Percentiles rank a stretch among this genome's conserved stretches.
These are phyloP conservation scores for Phytophthora melonis DNA, from an alignment of 352 stramenopile genomes.

Conservation along the genomic window DNA sequence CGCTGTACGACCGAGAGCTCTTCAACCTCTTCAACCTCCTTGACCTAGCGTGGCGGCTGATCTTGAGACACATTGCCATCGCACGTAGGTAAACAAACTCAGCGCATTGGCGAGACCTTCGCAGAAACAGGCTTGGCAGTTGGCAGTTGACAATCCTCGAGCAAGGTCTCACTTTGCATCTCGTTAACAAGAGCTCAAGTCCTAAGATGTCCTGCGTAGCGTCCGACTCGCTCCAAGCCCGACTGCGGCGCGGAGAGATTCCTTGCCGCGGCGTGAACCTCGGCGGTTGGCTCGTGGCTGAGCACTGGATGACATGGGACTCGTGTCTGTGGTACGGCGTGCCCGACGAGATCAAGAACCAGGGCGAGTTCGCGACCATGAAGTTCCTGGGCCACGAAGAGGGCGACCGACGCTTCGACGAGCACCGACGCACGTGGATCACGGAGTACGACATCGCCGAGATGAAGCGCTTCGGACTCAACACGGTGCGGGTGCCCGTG, in stretches of 20 bases:
- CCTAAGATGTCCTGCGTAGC: constrained; percentile 32
- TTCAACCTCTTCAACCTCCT: constrained; percentile 1
- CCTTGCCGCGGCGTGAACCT: constrained; percentile 76
- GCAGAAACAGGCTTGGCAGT: constrained; percentile 20
- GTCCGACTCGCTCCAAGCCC: constrained; percentile 56
- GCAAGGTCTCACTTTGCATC: constrained; percentile 31
- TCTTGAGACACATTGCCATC: constrained; percentile 29
- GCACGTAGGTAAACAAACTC: constrained; percentile 31
- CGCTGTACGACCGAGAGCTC: background rate
- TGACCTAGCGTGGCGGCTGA: constrained; percentile 13
- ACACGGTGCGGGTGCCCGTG: constrained; percentile 84
- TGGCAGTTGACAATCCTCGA: constrained; percentile 17
- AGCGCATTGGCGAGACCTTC: background rate
- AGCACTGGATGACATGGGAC: constrained; percentile 83
- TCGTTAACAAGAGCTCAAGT: constrained; percentile 2
- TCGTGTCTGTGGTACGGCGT: constrained; percentile 73
- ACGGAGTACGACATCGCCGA: constrained; percentile 73
- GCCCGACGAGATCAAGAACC: constrained; percentile 46
- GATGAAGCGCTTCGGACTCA: constrained; percentile 77
- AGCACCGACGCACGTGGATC: constrained; percentile 78
- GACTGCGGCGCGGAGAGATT: constrained; percentile 66
- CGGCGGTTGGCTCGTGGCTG: constrained; percentile 79
- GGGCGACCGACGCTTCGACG: constrained; percentile 46
- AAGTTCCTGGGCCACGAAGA: constrained; percentile 51
- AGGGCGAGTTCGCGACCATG: constrained; percentile 83